These are phyloP conservation scores for Medicago truncatula DNA, from an alignment of 306 rosid genomes.

Conservation along the genomic window MtrunA17r5.0-ANR NC_053048.1:33589501-33590000, in stretches of 20 bases:
- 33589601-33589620: no score
- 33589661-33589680: no score
- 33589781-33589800: constrained; percentile 3
- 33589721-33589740: constrained; percentile 3
- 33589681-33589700: no score
- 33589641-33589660: no score
- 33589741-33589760: constrained; percentile 1
- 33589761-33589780: constrained; percentile 2
- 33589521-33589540: background rate
- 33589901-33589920: background rate
- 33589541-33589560: no score
- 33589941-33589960: background rate
- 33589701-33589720: background rate
- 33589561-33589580: no score
- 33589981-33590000: background rate
- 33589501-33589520: background rate
- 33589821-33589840: background rate
- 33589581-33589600: no score
- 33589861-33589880: constrained; percentile 19
- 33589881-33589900: background rate
- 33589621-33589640: no score
- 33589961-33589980: constrained; percentile 1
- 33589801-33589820: constrained; percentile 14
- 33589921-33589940: no score
- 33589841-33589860: background rate